Conservation (phyloP, 371 early-diverging fungal genomes). For the Mucor velutinosus region DNA sequence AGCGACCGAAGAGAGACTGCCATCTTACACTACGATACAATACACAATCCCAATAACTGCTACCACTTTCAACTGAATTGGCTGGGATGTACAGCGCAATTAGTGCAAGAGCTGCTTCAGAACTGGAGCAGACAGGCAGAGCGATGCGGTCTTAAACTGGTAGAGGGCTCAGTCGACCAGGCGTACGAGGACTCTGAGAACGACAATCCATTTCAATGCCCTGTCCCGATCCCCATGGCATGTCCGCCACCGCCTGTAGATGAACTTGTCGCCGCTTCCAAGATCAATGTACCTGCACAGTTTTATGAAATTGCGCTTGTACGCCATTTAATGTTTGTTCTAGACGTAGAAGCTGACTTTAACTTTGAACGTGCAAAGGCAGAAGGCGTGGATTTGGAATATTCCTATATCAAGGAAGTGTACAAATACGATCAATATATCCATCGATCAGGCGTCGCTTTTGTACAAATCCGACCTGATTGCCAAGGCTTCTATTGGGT, state of each 20-base stretch:
- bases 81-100: slow-evolving; percentile 91
- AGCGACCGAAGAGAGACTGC: slow-evolving; percentile 84
- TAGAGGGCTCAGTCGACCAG: slow-evolving; percentile 92
- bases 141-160: slow-evolving; percentile 85
- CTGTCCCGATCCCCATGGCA: slow-evolving; percentile 70
- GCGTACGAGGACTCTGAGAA: slow-evolving; percentile 65
- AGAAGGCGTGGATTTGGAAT: slow-evolving; percentile 55
- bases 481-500: slow-evolving; percentile 88
- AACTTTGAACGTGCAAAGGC: slow-evolving; percentile 54
- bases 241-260: slow-evolving; percentile 64
- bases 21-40: slow-evolving; percentile 87
- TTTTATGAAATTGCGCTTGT: slow-evolving; percentile 86
- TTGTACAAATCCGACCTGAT: slow-evolving; percentile 82
- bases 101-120: slow-evolving; percentile 87
- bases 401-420: slow-evolving; percentile 70
- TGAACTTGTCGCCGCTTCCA: slow-evolving; percentile 40
- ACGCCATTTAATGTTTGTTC: slow-evolving; percentile 81
- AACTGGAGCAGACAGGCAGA: slow-evolving; percentile 88
- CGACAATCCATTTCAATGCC: slow-evolving; percentile 90
- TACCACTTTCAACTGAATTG: slow-evolving; percentile 95
- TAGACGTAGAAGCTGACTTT: slow-evolving; percentile 92
- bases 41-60: slow-evolving; percentile 85
- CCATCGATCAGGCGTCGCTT: slow-evolving; percentile 89
- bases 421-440: slow-evolving; percentile 89
- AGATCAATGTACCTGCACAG: slow-evolving; percentile 65